Base-by-base conservation (phyloP, 108 stramenopile species). In the Stephanodiscus triporus region DNA sequence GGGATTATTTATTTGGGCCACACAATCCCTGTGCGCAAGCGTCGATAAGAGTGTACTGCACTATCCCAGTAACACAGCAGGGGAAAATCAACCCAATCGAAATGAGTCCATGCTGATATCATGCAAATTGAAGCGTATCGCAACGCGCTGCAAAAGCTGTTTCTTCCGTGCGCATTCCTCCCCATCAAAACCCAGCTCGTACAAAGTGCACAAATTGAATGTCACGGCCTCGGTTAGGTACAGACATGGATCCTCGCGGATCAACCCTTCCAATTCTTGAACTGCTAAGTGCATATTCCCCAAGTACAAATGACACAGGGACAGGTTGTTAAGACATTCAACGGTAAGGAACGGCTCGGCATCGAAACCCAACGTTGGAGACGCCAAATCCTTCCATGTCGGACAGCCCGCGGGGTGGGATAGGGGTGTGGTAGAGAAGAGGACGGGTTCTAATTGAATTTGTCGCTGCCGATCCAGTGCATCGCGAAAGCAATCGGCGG, bases 151-250 rank as follows among this genome's bases (percentile, higher is more conserved):
- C 69, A 97, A 63, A 4, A 86, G 72, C 60, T 87, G 79, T 68
- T 97, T 97, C 68, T 88, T 88, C 34, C 68, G 78, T 13, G 83
- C 80, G 66, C 89, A 88, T 9, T 80, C 86, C 13, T 89, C 81
- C 2, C 88, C 77, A 61, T 95, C 95, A 19, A 75, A 82, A 27
- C 88, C 85, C 11, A 97, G 77, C 63, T 97, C 97, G 78, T 97
- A 97, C 65, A 97, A 84, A 0, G 95, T 97, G 79, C 97, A 95
- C 36, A 97, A 80, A 75, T 97, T 97, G 74, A 96, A 94, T 29
- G 92, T 90, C 56, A 94, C 70, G 11, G 91, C 86, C 73, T 95
- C 91, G 9, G 92, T 94, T 77, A 97, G 77, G 66, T 83, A 89
- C 49, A 68, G 40, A 1, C 85, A 75, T 6, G 97, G 96, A 74